Percentiles rank a stretch among this genome's conserved stretches.
phyloP scores from a whole-genome alignment of 768 basidiomycete genomes.

The Nidularia pulvinata region DNA sequence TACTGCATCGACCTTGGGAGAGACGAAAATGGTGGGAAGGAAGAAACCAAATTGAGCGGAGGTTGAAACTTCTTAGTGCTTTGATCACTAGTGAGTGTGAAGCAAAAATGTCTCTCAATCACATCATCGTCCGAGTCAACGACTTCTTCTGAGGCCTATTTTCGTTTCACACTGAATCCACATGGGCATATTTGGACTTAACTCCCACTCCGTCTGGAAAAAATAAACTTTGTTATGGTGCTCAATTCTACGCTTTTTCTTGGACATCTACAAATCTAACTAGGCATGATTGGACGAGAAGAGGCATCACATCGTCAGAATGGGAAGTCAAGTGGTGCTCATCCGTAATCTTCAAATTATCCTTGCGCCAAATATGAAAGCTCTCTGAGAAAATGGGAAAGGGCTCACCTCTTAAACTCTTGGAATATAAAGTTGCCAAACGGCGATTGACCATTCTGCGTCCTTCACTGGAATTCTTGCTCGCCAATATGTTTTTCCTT shows the following conservation, averaged over 20 bases:
- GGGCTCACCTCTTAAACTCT: not conserved
- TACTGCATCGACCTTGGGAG: too few species aligned
- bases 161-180: not conserved
- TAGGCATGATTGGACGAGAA: not conserved
- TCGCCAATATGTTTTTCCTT: constrained; percentile 22
- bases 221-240: not conserved
- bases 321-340: not conserved
- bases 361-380: too few species aligned
- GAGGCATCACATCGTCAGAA: not conserved
- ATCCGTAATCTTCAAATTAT: not conserved
- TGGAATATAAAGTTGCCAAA: not conserved
- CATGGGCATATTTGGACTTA: not conserved
- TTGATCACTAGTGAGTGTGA: not conserved
- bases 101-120: not conserved
- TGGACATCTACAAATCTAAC: not conserved
- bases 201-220: not conserved
- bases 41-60: not conserved
- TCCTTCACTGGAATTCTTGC: constrained; percentile 3
- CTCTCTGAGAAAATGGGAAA: not conserved
- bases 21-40: too few species aligned
- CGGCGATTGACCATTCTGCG: not conserved
- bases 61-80: not conserved
- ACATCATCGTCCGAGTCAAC: not conserved
- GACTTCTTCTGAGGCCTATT: not conserved
- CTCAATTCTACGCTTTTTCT: not conserved